Percentiles rank a stretch among this genome's conserved stretches.
Evolutionary conservation across 2,329 filamentous ascomycete species (phyloP).

Genomic region (Xylaria sp.): DNA sequence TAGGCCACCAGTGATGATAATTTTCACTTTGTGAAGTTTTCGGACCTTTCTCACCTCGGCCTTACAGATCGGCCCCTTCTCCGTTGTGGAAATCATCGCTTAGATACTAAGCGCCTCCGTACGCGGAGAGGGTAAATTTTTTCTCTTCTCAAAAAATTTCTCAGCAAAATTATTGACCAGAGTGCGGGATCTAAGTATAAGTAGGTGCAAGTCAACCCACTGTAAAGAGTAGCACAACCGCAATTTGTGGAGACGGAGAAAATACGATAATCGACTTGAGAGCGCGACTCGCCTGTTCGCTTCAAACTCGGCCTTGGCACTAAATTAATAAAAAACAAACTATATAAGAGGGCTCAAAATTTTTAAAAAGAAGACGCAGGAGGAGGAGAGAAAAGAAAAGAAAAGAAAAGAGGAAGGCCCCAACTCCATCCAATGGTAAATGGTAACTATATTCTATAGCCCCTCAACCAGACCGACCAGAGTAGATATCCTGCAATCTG

Average conservation of each 20-base stretch:
- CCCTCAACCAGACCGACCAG: not conserved
- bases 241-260: conserved; percentile 28
- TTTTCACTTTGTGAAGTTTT: conserved; percentile 5
- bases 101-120: not conserved
- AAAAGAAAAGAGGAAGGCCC: not conserved
- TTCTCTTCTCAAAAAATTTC: conserved; percentile 1
- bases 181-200: conserved; percentile 13
- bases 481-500: conserved; percentile 4
- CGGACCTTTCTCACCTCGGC: not conserved
- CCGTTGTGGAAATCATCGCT: not conserved
- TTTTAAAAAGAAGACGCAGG: conserved; percentile 2
- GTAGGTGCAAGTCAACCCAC: conserved; percentile 26
- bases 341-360: not conserved
- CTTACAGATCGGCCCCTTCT: not conserved
- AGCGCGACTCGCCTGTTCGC: conserved; percentile 29
- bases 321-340: not conserved
- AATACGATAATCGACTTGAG: conserved; percentile 23
- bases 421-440: not conserved
- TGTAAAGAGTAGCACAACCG: conserved; percentile 26
- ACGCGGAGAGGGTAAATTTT: conserved; percentile 1
- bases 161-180: conserved; percentile 18
- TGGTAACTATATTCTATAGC: not conserved
- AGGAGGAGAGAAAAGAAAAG: not conserved
- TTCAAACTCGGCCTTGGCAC: conserved; percentile 24
- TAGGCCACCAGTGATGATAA: not conserved